phyloP scores from a whole-genome alignment of 2,329 filamentous ascomycete species.

The Aureobasidium subglaciale region DNA sequence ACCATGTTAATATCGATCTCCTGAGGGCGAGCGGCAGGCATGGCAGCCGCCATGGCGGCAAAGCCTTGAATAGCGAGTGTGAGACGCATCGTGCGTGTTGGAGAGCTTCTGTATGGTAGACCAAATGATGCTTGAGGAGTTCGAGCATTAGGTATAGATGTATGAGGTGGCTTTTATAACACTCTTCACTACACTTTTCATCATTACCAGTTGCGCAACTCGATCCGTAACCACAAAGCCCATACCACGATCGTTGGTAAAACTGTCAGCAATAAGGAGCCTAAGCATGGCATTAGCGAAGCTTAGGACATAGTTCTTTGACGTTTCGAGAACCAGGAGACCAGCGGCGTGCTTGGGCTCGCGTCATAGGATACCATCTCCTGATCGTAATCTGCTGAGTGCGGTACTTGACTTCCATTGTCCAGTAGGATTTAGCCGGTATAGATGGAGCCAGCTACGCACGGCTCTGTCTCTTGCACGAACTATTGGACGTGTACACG shows the following conservation, averaged over 20 bases:
- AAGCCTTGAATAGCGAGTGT: constrained; percentile 6
- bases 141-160: background rate
- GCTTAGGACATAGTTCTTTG: background rate
- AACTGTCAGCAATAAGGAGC: background rate
- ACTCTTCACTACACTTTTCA: background rate
- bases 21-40: constrained; percentile 21
- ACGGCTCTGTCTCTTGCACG: background rate
- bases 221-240: background rate
- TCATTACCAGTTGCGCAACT: background rate
- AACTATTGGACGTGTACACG: background rate
- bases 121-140: background rate
- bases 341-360: background rate
- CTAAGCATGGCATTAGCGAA: background rate
- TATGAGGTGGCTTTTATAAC: background rate
- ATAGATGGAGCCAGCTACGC: background rate
- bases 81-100: background rate
- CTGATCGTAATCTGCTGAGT: background rate
- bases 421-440: background rate
- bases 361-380: background rate
- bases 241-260: background rate
- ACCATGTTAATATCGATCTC: constrained; percentile 19
- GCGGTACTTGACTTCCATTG: background rate
- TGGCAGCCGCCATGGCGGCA: constrained; percentile 15
- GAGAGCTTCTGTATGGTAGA: background rate
- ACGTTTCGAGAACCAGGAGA: background rate